Evolutionary conservation across 1,284 basidiomycete genomes (phyloP), one percentile per base, ranked within the genome.

Genomic region (Pulchroboletus neoregius): DNA sequence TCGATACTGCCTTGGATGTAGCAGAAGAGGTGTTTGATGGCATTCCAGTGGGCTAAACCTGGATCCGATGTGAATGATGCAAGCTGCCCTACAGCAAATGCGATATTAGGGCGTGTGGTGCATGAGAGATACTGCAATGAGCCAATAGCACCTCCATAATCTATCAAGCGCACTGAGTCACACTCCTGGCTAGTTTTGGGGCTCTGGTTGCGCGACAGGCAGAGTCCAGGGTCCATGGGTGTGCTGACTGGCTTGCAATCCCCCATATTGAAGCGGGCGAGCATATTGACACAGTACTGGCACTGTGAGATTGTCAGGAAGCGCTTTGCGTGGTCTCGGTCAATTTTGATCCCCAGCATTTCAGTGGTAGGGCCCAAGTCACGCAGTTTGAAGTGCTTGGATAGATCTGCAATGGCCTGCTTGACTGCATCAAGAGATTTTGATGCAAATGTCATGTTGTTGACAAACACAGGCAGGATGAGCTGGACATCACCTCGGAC

Each of bases 331-430:
- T 6, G 18, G 8, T 35, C 12, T 4, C 8, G 34, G 5, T 20
- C 50, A 22, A 73, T 60, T 39, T 69, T 58, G 15, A 74, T 63
- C 30, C 67, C 68, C 3, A 74, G 58, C 1, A 74, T 47, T 46
- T 53, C 66, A 0, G 45, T 43, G 2, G 63, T 65, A 23, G 58
- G 53, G 0, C 67, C 69, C 1, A 73, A 48, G 35, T 71, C 64
- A 6, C 57, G 48, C 13, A 71, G 51, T 38, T 71, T 68, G 65
- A 71, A 71, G 42, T 59, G 54, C 9, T 46, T 41, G 2, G 27
- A 27, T 12, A 72, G 58, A 4, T 63, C 54, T 6, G 45, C 32
- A 9, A 61, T 63, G 22, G 61, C 20, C 10, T 56, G n/a, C 12
- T 56, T 39, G 24, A 59, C 53, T 2, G 6, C 34, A 39, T 20